Base-by-base conservation (phyloP, 805 yeast species). In the Lipomyces starkeyi region DNA sequence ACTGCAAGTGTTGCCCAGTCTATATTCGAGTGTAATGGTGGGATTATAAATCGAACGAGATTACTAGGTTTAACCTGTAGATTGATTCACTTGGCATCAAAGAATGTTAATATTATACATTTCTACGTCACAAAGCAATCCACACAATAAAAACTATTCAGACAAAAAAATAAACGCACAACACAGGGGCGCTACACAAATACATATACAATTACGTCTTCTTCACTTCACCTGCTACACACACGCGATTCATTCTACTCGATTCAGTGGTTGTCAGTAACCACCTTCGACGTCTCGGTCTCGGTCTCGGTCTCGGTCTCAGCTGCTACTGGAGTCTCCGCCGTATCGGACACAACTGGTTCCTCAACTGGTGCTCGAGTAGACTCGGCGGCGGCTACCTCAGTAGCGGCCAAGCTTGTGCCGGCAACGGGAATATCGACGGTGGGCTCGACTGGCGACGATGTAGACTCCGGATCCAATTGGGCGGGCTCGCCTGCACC, bases 401-500 rank as follows among this genome's bases (percentile, higher is more conserved):
- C 34, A 14, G 32, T 13, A n/a, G 57, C 9, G 9, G 9, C 49
- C 49, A 43, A 22, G 22, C 13, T 27, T 2, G 63, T 32, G 17
- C 58, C 63, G 5, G 56, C 63, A 13, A 52, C 58, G 17, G 61
- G 58, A 34, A 58, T 58, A 17, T 35, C 62, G 3, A 9, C 35
- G 8, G 34, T 14, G 32, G 35, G 29, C 56, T 17, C 55, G n/a
- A 57, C 55, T 20, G 60, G 65, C 17, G 65, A 52, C 20, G 40
- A 9, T 11, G 66, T 60, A 22, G 61, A 6, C 40, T 58, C 66
- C 14, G 49, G 49, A 3, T 17, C 22, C 9, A 29, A n/a, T 17
- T 43, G 49, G 20, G 40, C 40, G 5, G 40, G 13, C 40, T 35
- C 40, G 6, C 8, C 49, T n/a, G 49, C 49, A 14, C 9, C n/a